Evolutionary conservation across 371 early-diverging fungal genomes (phyloP), one percentile per base, ranked within the genome.

Genomic region (Umbelopsis sp.): DNA sequence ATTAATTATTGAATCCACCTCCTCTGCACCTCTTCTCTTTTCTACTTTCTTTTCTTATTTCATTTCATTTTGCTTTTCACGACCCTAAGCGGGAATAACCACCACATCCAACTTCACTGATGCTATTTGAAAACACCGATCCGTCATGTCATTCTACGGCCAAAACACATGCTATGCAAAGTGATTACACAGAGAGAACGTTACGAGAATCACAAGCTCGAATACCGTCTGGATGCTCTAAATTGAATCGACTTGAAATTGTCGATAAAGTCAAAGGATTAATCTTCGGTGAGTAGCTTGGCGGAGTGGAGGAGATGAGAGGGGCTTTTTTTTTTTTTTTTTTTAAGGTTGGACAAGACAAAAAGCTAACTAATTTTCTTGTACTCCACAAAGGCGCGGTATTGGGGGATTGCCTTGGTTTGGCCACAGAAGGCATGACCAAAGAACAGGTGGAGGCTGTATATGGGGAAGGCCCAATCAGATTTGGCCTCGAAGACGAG

Each of bases 361-460:
- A 63, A 24, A 44, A 37, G 25, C 44, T 38, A 25, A 45, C 25
- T 24, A 66, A 18, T 52, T 66, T 32, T 63, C 48, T 65, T 44
- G 45, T 41, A 41, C 41, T 10, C 41, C 41, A 41, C 7, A 16
- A 63, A 89, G 89, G 91, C 50, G 85, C 87, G 53, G 88, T 89
- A 29, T 73, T 90, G 5, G 90, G 90, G 10, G 92, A 92, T 74
- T 89, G 89, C 37, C 77, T 89, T 62, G 91, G 92, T 11, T 74
- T 92, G 62, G 85, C 90, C 6, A 87, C 90, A 32, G 90, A 90
- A 74, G 90, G 90, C 69, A 78, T 90, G 80, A 72, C 85, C 63
- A 81, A 79, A 65, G 52, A 62, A 20, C 70, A 80, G 50, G 80
- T 87, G 4, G 66, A 50, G 24, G 24, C 68, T 53, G 70, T 76